Percentiles rank a stretch among this genome's conserved stretches.
phyloP scores from a whole-genome alignment of 805 yeast species.

The Kluyveromyces lactis region DNA sequence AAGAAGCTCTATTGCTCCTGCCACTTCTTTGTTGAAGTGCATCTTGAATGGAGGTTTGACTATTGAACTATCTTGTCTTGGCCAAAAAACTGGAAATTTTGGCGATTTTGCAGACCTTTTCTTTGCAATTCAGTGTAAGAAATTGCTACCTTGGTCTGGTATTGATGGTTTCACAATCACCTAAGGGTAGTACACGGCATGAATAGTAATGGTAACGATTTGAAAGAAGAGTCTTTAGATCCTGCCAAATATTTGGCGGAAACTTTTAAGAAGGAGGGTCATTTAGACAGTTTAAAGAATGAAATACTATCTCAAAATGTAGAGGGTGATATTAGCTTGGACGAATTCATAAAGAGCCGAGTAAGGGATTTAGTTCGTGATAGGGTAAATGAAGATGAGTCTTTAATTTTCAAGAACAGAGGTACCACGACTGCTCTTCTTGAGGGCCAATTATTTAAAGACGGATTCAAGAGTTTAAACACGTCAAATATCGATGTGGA shows the following conservation, averaged over 20 bases:
- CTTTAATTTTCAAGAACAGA: constrained; percentile 26
- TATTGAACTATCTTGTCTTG: too few relatives aligned
- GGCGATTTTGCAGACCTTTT: too few relatives aligned
- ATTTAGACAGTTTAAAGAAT: constrained; percentile 25
- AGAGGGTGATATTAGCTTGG: constrained; percentile 6
- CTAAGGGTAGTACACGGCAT: too few relatives aligned
- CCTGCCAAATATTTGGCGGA: constrained; percentile 23
- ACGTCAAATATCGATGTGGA: constrained; percentile 16
- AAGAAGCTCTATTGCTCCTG: too few relatives aligned
- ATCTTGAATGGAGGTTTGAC: too few relatives aligned
- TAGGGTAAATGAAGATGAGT: constrained; percentile 24
- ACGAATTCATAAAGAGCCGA: constrained; percentile 15
- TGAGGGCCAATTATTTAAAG: constrained; percentile 25
- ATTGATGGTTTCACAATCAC: too few relatives aligned
- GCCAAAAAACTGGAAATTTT: too few relatives aligned
- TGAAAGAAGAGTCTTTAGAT: constrained; percentile 8
- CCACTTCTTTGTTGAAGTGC: too few relatives aligned
- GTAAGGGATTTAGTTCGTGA: constrained; percentile 18
- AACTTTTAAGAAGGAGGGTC: constrained; percentile 26
- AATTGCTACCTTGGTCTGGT: too few relatives aligned
- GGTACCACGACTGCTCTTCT: constrained; percentile 28
- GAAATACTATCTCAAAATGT: constrained; percentile 16
- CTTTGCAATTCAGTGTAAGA: too few relatives aligned
- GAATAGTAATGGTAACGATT: not conserved
- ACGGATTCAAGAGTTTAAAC: constrained; percentile 17